Base-by-base conservation (phyloP, 495 filamentous ascomycete genomes). In the Usnea hakonensis region DNA sequence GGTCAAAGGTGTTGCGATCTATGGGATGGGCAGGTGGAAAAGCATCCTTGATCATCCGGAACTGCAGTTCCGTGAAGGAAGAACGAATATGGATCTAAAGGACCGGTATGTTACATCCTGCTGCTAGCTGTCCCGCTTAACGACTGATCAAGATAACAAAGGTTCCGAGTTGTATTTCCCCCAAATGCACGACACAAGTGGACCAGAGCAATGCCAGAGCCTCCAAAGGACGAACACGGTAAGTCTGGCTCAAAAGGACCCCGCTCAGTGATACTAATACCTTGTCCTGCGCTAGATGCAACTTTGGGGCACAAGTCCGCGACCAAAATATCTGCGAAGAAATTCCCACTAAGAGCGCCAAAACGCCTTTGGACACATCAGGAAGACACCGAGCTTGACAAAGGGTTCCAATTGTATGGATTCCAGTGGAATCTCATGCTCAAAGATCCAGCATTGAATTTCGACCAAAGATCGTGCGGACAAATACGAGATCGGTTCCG, bases 1-100 rank as follows among this genome's bases (percentile, higher is more conserved):
- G 14, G 72, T 95, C 33, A 78, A 85, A 58, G 91, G 90, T 2
- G 90, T 95, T 21, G 79, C 84, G 44, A 87, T 85, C 62, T 89
- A 91, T 71, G 91, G 91, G 0, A 86, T 95, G 58, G 91, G 91
- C 23, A 90, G 85, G 69, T 96, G 91, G 91, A 94, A 87, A 41
- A 83, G 83, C 48, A 95, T 96, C 19, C 72, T 94, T n/a, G 80
- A 87, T 14, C 85, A 91, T 62, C 75, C 84, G 1, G 84, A 86
- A 32, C 87, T 89, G 66, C 77, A 76, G 21, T 96, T 96, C 74
- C 86, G 91, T 67, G 80, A 81, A 37, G 81, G 91, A 44, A 87
- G 84, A 36, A 70, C 64, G 11, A 84, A 88, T 21, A 85, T 89
- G 14, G 91, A 96, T 69, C 72, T 96, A 62, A 96, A 95, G 76